These are phyloP conservation scores for Neostapfia colusana DNA, from an alignment of 176 grass and related monocot species.

Conservation along the genomic window DNA sequence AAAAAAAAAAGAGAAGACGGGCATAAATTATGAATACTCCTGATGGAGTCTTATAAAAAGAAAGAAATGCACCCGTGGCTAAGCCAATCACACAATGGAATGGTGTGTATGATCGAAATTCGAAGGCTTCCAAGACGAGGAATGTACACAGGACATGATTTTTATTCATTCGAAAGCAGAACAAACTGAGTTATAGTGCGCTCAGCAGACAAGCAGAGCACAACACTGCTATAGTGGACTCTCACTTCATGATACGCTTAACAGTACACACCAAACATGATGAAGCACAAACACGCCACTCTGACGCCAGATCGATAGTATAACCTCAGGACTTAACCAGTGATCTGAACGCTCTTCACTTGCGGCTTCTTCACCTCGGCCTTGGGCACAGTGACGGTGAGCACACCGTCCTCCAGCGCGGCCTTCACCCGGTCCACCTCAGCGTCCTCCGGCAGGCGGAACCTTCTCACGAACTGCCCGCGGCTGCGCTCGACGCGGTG, in stretches of 20 bases:
- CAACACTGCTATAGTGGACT: background rate
- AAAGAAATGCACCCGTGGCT: too few relatives aligned
- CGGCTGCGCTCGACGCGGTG: slow-evolving; percentile 63
- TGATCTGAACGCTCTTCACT: slow-evolving; percentile 52
- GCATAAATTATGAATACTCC: too few relatives aligned
- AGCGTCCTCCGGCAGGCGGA: slow-evolving; percentile 54
- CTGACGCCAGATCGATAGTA: background rate
- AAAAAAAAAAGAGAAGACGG: too few relatives aligned
- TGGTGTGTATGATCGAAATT: too few relatives aligned
- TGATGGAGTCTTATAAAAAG: too few relatives aligned
- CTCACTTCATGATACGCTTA: background rate
- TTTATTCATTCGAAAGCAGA: slow-evolving; percentile 10
- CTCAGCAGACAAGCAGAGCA: background rate
- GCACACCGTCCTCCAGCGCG: slow-evolving; percentile 50
- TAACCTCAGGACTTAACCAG: too few relatives aligned
- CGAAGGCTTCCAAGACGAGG: background rate
- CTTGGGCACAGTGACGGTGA: slow-evolving; percentile 60
- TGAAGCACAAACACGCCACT: background rate
- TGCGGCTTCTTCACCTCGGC: slow-evolving; percentile 37
- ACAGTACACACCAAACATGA: background rate
- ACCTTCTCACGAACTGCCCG: slow-evolving; percentile 41
- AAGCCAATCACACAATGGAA: too few relatives aligned
- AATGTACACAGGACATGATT: background rate
- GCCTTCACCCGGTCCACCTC: slow-evolving; percentile 52
- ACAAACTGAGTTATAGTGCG: background rate